phyloP scores from a whole-genome alignment of 2,329 filamentous ascomycete genomes.

The Sarocladiaceae sp. region DNA sequence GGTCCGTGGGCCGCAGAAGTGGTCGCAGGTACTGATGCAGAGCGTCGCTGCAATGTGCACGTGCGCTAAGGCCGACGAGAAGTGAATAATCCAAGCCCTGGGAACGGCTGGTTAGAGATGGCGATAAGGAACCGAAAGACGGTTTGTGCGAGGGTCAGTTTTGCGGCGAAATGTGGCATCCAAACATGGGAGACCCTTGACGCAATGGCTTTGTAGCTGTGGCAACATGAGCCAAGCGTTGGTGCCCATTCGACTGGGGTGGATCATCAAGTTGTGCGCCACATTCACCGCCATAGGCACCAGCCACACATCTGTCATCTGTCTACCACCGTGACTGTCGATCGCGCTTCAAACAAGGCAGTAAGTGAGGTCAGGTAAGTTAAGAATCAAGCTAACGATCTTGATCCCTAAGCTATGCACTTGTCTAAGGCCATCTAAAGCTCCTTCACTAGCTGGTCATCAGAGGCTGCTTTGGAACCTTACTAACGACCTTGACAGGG shows the following conservation, averaged over 20 bases:
- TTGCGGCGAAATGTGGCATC: slow-evolving; percentile 10
- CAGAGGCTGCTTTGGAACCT: no score
- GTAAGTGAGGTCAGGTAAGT: no score
- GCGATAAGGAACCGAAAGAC: background rate
- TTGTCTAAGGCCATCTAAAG: no score
- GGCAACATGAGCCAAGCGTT: slow-evolving; percentile 12
- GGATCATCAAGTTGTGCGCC: background rate
- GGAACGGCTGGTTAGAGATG: background rate
- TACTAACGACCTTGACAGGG: no score
- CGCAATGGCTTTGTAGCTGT: slow-evolving; percentile 15
- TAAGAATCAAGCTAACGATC: no score
- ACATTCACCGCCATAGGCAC: no score
- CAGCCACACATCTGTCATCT: no score
- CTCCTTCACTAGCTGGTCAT: no score
- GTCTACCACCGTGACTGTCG: no score
- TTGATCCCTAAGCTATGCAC: no score
- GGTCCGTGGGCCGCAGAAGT: background rate
- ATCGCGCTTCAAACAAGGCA: no score
- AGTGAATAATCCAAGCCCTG: background rate
- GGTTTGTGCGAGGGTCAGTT: background rate
- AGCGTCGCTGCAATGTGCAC: background rate
- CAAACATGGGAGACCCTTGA: slow-evolving; percentile 12
- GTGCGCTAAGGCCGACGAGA: background rate
- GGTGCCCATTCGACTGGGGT: background rate
- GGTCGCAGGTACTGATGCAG: background rate